Evolutionary conservation across 2,329 filamentous ascomycete species (phyloP), one percentile per base, ranked within the genome.

Genomic region (Hymenoscyphus occultus): DNA sequence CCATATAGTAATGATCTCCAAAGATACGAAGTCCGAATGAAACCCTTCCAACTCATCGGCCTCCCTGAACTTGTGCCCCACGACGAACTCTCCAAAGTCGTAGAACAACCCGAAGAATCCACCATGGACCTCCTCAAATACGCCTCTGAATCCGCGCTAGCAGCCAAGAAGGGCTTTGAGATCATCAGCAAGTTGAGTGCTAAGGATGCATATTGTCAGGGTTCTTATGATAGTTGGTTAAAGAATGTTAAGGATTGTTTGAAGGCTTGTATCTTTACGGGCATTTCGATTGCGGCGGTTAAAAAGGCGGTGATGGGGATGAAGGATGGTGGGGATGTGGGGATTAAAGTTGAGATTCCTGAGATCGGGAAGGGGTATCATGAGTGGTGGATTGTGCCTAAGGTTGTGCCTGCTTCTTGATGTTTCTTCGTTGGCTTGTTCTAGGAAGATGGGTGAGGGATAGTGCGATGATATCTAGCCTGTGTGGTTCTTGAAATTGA

Each of bases 11-110:
- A 80, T n/a, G 80, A 84, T 32, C 71, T 76, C 1, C 77, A 88
- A 22, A 82, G 87, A 4, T 89, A 90, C 71, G 87, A 90, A 72
- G 78, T 90, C 1, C 84, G 89, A 60, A 89, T 91, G 87, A 90
- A 90, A 71, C 87, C 88, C 0, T 91, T 90, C 70, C 77, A 88
- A 2, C 76, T 78, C 1, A 81, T 91, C 54, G 81, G 81, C 19
- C 80, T 87, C 1, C 86, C 87, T 0, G 83, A 86, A 71, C 77
- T 86, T 4, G 80, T 86, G 2, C 78, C 82, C 0, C 84, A 82
- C 63, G 82, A 83, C 2, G 81, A 84, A 22, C 85, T 86, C 63
- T 76, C 79, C 3, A 74, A 71, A 1, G 69, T 81, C 1, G 78
- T 80, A 35, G 77, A 77, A 10, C 79, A 83, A 60, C 76, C 77